A percentile compares a stretch with the other conserved stretches of the same genome.
phyloP scores from a whole-genome alignment of 345 rosid genomes.

The Aegle marmelos region DNA sequence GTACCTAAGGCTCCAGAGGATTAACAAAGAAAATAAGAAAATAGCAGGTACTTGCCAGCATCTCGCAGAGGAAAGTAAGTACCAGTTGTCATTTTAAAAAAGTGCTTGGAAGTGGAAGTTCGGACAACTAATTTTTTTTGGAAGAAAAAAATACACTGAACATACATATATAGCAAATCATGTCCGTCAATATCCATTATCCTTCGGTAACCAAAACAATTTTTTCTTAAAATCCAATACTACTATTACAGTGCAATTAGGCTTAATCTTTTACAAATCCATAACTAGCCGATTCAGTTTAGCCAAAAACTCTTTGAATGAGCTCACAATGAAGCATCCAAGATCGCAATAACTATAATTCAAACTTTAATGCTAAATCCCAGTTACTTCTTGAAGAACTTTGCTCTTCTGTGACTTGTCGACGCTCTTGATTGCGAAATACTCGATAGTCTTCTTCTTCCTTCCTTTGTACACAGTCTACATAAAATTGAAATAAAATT shows the following conservation, averaged over 20 bases:
- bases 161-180: background rate
- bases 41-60: background rate
- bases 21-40: background rate
- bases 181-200: background rate
- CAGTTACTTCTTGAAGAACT: slow-evolving; percentile 90
- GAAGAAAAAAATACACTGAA: background rate
- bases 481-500: background rate
- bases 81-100: background rate
- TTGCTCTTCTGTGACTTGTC: slow-evolving; percentile 87
- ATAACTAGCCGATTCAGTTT: background rate
- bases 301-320: background rate
- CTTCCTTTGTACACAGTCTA: slow-evolving; percentile 95
- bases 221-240: background rate
- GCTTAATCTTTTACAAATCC: background rate
- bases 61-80: background rate
- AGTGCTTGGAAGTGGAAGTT: background rate
- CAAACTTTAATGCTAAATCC: background rate
- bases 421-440: slow-evolving; percentile 91
- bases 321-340: background rate
- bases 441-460: slow-evolving; percentile 97
- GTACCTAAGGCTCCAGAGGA: background rate
- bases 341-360: background rate
- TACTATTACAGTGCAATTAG: background rate
- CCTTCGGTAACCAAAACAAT: background rate
- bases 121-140: background rate